Evolutionary conservation across 192 early-diverging fungal genomes (phyloP).

Genomic region (Podila epicladia): DNA sequence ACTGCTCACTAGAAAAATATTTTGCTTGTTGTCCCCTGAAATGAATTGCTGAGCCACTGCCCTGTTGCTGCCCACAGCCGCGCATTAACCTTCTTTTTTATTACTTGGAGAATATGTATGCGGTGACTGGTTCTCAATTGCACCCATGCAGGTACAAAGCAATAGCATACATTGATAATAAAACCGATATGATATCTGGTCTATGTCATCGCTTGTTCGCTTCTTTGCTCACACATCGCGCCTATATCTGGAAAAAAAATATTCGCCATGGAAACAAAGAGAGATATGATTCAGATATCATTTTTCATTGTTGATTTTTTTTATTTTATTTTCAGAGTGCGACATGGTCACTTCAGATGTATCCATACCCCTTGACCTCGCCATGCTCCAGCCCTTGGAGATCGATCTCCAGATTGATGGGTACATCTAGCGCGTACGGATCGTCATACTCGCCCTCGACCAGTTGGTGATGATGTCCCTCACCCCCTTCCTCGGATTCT

Average conservation of each 20-base stretch:
- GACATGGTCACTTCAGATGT: background rate
- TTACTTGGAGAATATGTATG: too few relatives aligned
- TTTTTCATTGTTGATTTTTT: background rate
- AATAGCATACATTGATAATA: too few relatives aligned
- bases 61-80: too few relatives aligned
- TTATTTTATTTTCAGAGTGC: too few relatives aligned
- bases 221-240: background rate
- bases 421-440: conserved; percentile 42
- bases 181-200: too few relatives aligned
- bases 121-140: too few relatives aligned
- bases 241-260: background rate
- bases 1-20: too few relatives aligned
- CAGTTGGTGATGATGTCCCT: background rate
- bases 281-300: background rate
- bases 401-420: conserved; percentile 46
- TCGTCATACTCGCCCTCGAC: conserved; percentile 11
- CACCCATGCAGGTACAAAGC: too few relatives aligned
- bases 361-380: conserved; percentile 1
- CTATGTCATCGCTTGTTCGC: too few relatives aligned
- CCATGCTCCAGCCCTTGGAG: conserved; percentile 38
- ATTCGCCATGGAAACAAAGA: background rate
- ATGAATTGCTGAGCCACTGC: too few relatives aligned
- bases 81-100: too few relatives aligned
- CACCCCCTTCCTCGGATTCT: background rate
- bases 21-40: too few relatives aligned